phyloP scores from a whole-genome alignment of 129 eudicot species.

The Oenanthe sinensis region DNA sequence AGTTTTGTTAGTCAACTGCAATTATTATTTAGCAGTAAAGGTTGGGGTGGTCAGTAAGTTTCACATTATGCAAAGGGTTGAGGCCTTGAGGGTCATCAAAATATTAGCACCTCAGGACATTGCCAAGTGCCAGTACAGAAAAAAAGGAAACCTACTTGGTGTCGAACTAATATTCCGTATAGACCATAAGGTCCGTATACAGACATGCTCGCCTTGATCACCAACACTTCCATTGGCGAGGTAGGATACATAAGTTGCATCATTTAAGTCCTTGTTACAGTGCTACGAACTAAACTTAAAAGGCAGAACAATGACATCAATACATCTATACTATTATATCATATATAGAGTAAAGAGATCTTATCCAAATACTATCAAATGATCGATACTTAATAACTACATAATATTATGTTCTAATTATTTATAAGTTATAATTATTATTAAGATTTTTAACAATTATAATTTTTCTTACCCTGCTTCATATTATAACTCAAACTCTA shows the following conservation, averaged over 20 bases:
- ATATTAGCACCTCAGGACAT: background rate
- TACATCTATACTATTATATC: too few relatives aligned
- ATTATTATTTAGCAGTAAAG: background rate
- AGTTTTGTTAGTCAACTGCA: background rate
- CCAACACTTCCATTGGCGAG: background rate
- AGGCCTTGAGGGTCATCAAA: background rate
- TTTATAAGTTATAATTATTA: too few relatives aligned
- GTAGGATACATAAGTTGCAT: background rate
- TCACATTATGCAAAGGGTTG: background rate
- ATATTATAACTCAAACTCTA: too few relatives aligned
- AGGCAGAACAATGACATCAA: background rate
- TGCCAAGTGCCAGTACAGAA: background rate
- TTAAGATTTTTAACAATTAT: too few relatives aligned
- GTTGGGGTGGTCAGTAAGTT: background rate
- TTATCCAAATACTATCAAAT: too few relatives aligned
- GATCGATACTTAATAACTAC: too few relatives aligned
- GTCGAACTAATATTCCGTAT: background rate
- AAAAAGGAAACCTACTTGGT: background rate
- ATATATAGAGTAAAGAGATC: too few relatives aligned
- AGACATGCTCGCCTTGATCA: background rate
- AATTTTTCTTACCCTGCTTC: too few relatives aligned
- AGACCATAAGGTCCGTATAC: background rate
- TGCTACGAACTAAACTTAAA: too few relatives aligned
- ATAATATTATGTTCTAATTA: too few relatives aligned
- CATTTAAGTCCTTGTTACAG: background rate